phyloP scores from a whole-genome alignment of 768 basidiomycete genomes.

The Boletus fagicola region DNA sequence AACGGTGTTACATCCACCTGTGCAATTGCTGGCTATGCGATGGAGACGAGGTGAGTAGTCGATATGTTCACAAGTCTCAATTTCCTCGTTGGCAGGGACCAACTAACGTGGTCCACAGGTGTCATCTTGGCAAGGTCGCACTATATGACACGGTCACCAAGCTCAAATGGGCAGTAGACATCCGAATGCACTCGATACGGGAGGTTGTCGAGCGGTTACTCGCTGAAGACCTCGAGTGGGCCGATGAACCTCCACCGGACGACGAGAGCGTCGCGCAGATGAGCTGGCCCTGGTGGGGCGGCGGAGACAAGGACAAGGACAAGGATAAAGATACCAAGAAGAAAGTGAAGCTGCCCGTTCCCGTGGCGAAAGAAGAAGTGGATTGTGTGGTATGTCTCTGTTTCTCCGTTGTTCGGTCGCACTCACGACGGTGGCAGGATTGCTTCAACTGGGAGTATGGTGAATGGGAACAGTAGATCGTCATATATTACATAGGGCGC shows the following conservation, averaged over 20 bases:
- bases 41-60: constrained; percentile 58
- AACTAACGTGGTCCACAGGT: constrained; percentile 38
- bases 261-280: background rate
- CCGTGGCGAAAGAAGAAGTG: constrained; percentile 48
- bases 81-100: background rate
- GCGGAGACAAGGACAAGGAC: constrained; percentile 33
- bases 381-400: constrained; percentile 59
- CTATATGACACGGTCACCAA: constrained; percentile 84
- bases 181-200: constrained; percentile 70
- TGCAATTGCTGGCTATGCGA: constrained; percentile 79
- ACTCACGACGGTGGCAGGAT: constrained; percentile 43
- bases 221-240: constrained; percentile 54
- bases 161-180: constrained; percentile 74
- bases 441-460: constrained; percentile 75
- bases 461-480: constrained; percentile 29
- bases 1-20: constrained; percentile 77
- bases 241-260: constrained; percentile 20
- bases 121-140: constrained; percentile 82
- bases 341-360: constrained; percentile 39
- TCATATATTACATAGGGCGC: background rate
- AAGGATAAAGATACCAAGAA: constrained; percentile 22
- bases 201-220: constrained; percentile 68
- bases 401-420: background rate
- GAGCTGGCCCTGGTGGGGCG: constrained; percentile 31
- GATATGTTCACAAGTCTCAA: background rate